Conservation (phyloP, 805 yeast genomes). For the Saccharomycopsis sp. region DNA sequence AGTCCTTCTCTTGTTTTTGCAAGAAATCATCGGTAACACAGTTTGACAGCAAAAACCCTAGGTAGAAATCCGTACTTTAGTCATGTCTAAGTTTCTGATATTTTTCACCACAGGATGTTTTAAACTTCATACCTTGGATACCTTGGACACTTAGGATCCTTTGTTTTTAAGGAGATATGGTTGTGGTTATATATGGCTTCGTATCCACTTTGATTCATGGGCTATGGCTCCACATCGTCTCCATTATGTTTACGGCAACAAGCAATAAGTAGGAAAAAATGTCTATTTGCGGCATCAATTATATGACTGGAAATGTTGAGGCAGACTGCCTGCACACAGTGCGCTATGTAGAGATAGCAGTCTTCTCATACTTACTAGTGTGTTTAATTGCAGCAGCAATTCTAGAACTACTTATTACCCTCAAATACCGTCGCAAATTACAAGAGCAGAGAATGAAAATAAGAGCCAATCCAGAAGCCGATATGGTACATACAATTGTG, state of each 20-base stretch:
- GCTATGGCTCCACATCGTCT: no score
- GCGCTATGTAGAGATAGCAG: not conserved
- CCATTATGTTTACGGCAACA: no score
- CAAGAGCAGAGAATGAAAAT: not conserved
- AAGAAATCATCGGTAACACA: no score
- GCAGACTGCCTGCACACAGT: not conserved
- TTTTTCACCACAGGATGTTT: not conserved
- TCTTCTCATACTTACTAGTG: not conserved
- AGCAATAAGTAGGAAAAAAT: no score
- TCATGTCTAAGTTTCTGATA: not conserved
- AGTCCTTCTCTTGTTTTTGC: no score
- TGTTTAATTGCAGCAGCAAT: not conserved
- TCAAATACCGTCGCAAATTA: not conserved
- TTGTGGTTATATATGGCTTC: no score
- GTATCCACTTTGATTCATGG: no score
- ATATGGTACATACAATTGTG: not conserved
- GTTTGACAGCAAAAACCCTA: not conserved
- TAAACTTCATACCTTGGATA: no score
- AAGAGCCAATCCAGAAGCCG: not conserved
- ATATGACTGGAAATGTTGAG: not conserved
- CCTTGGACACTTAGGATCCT: no score
- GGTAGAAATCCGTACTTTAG: not conserved
- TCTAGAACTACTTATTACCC: not conserved
- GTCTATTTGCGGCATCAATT: not conserved
- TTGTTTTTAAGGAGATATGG: no score